Evolutionary conservation across 345 rosid species (phyloP).

Genomic region (Capsella bursapastoris): DNA sequence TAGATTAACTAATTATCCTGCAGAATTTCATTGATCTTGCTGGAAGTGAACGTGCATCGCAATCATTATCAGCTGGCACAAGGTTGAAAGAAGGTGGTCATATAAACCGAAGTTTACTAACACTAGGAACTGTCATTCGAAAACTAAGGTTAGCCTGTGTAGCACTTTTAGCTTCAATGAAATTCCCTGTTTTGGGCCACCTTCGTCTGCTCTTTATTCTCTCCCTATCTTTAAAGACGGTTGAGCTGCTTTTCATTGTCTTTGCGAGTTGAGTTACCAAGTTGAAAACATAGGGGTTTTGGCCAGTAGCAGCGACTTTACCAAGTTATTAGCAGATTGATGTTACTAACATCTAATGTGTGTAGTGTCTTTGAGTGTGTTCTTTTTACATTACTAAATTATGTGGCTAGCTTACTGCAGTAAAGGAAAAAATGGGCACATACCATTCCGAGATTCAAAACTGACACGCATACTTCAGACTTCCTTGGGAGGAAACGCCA

Average conservation of each 20-base stretch:
- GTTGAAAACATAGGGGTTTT: conserved; percentile 20
- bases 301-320: conserved; percentile 1
- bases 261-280: conserved; percentile 12
- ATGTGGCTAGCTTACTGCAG: conserved; percentile 60
- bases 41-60: conserved; percentile 98
- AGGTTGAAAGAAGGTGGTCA: conserved; percentile 97
- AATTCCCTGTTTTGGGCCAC: conserved; percentile 21
- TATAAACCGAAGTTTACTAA: conserved; percentile 89
- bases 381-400: conserved; percentile 32
- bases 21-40: conserved; percentile 95
- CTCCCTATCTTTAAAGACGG: not conserved
- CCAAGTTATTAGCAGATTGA: conserved; percentile 17
- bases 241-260: conserved; percentile 12
- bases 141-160: conserved; percentile 76
- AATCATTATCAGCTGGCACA: conserved; percentile 80
- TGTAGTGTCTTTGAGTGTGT: conserved; percentile 3
- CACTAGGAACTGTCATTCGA: conserved; percentile 93
- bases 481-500: conserved; percentile 90
- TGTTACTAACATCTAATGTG: conserved; percentile 10
- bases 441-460: conserved; percentile 95
- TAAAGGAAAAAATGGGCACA: conserved; percentile 89
- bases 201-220: conserved; percentile 23
- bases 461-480: conserved; percentile 93
- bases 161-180: conserved; percentile 16
- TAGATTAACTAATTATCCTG: conserved; percentile 25